These are phyloP conservation scores for Lentinula boryana DNA, from an alignment of 768 basidiomycete genomes.

Conservation along the genomic window DNA sequence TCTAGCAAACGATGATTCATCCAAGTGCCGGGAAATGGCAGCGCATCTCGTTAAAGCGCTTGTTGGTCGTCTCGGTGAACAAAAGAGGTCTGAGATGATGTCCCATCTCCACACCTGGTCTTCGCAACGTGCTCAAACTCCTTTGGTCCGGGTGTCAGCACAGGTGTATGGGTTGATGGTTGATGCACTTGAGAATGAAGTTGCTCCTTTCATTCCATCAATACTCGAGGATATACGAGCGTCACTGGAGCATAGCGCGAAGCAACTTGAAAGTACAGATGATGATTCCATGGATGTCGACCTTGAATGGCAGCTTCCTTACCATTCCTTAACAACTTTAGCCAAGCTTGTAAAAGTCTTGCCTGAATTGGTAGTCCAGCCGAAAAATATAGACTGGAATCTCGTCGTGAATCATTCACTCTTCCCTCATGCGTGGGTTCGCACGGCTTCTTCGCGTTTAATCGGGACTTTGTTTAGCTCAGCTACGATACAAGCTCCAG, in stretches of 20 bases:
- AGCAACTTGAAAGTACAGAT: conserved; percentile 33
- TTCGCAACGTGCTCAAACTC: conserved; percentile 47
- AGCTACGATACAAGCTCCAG: conserved; percentile 35
- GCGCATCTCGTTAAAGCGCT: conserved; percentile 77
- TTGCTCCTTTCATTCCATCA: conserved; percentile 34
- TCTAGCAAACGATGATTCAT: conserved; percentile 88
- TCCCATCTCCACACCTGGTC: conserved; percentile 81
- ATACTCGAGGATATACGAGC: conserved; percentile 55
- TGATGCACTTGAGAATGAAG: conserved; percentile 53
- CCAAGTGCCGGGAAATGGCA: conserved; percentile 86
- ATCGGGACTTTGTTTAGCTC: conserved; percentile 65
- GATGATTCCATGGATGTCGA: conserved; percentile 43
- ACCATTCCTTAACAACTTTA: conserved; percentile 68
- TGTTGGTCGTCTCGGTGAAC: conserved; percentile 60
- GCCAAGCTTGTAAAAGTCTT: conserved; percentile 56
- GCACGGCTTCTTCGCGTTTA: conserved; percentile 71
- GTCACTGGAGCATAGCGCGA: conserved; percentile 38
- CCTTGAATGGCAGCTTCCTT: conserved; percentile 75
- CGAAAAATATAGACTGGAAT: conserved; percentile 55
- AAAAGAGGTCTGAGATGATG: conserved; percentile 48
- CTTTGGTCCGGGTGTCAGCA: conserved; percentile 65
- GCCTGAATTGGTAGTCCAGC: conserved; percentile 40
- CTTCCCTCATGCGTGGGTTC: conserved; percentile 95
- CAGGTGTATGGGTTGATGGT: conserved; percentile 82
- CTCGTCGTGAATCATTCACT: conserved; percentile 60